Evolutionary conservation across 2,329 filamentous ascomycete species (phyloP).

Genomic region (Orbilia javanica): DNA sequence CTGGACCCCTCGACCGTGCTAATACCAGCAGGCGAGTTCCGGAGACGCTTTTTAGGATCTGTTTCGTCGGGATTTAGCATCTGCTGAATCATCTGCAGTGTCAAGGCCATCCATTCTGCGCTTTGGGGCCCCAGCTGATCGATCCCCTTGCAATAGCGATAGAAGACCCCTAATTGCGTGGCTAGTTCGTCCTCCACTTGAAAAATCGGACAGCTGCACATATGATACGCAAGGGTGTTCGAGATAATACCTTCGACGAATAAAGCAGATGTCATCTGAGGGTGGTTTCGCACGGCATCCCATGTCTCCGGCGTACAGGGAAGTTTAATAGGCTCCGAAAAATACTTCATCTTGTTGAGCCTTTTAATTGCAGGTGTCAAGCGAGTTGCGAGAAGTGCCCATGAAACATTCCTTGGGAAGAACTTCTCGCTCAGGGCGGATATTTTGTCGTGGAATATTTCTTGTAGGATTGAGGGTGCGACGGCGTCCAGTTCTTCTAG

Average conservation of each 20-base stretch:
- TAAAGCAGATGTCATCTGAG: constrained; percentile 28
- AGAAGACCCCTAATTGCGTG: constrained; percentile 1
- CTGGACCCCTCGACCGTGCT: constrained; percentile 28
- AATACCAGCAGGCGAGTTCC: no score
- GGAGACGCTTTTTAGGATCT: not conserved
- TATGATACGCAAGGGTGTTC: constrained; percentile 23
- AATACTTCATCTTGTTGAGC: not conserved
- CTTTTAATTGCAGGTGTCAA: constrained; percentile 6
- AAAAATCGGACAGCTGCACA: constrained; percentile 18
- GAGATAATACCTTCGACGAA: constrained; percentile 29
- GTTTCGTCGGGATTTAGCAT: constrained; percentile 23
- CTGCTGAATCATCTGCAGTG: constrained; percentile 35
- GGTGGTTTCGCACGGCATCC: constrained; percentile 10
- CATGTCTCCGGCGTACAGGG: constrained; percentile 21
- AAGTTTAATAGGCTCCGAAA: constrained; percentile 15
- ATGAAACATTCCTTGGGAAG: constrained; percentile 23
- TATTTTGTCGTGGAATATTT: constrained; percentile 23
- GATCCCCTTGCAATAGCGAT: constrained; percentile 8
- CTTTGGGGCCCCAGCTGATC: constrained; percentile 1
- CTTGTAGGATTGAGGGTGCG: constrained; percentile 17
- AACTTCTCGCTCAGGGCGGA: constrained; percentile 18
- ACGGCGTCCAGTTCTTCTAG: constrained; percentile 35
- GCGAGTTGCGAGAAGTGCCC: constrained; percentile 4
- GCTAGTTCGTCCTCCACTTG: constrained; percentile 32
- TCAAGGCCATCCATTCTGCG: constrained; percentile 32